Percentiles rank a stretch among this genome's conserved stretches.
Evolutionary conservation across 371 early-diverging fungal genomes (phyloP).

Genomic region (Apophysomyces elegans): DNA sequence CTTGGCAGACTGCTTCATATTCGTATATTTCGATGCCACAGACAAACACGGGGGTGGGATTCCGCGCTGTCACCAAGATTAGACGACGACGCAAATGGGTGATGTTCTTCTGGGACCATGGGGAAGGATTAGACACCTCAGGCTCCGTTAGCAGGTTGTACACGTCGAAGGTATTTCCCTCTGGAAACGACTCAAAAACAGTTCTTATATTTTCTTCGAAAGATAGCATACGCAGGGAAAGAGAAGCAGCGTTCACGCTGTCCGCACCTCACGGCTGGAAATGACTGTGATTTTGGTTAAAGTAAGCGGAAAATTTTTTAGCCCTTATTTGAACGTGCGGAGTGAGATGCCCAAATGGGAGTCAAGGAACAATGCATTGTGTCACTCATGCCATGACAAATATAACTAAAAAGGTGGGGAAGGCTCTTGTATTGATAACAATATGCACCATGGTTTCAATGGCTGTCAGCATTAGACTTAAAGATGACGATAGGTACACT

Average conservation of each 20-base stretch:
- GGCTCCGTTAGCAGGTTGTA: not conserved
- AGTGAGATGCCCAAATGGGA: too few relatives aligned
- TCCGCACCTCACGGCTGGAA: too few relatives aligned
- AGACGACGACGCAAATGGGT: constrained; percentile 11
- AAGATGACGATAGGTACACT: too few relatives aligned
- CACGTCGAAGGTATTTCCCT: not conserved
- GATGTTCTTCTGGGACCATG: not conserved
- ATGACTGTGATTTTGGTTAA: not conserved
- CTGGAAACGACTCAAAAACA: not conserved
- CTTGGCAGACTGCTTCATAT: constrained; percentile 18
- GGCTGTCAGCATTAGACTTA: too few relatives aligned
- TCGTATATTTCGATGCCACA: constrained; percentile 46
- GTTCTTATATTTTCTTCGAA: constrained; percentile 5
- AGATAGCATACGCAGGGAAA: constrained; percentile 1
- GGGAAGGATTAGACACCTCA: not conserved
- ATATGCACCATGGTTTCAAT: too few relatives aligned
- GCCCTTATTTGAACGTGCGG: too few relatives aligned
- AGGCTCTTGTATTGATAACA: too few relatives aligned
- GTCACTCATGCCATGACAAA: too few relatives aligned
- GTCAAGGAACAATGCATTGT: too few relatives aligned
- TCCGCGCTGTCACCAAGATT: constrained; percentile 15
- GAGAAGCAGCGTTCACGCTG: not conserved
- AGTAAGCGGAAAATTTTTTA: not conserved
- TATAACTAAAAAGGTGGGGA: too few relatives aligned
- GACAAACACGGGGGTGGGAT: constrained; percentile 14